A percentile compares a stretch with the other conserved stretches of the same genome.
phyloP scores from a whole-genome alignment of 2,329 filamentous ascomycete species.

The Ceratocystis lukuohia region DNA sequence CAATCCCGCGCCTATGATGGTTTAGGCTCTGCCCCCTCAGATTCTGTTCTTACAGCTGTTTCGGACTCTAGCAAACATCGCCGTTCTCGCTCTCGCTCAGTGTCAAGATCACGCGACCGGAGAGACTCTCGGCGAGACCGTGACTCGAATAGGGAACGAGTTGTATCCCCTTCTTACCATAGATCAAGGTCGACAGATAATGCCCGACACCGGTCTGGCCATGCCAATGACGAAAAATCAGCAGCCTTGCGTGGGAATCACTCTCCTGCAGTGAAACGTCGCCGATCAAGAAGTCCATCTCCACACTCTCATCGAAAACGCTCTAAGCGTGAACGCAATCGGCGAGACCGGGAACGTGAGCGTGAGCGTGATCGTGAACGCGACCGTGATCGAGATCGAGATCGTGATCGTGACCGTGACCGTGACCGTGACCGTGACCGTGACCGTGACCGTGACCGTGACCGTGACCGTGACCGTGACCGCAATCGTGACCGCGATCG shows the following conservation, averaged over 20 bases:
- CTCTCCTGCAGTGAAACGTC: constrained; percentile 18
- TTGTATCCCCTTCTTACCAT: constrained; percentile 7
- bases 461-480: constrained; percentile 8
- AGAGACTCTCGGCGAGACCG: constrained; percentile 5
- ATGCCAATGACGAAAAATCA: constrained; percentile 5
- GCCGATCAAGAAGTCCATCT: constrained; percentile 16
- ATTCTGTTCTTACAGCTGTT: neutral
- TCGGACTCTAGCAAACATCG: neutral
- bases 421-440: constrained; percentile 10
- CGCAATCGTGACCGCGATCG: constrained; percentile 12
- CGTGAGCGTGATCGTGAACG: neutral
- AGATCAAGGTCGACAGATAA: constrained; percentile 9
- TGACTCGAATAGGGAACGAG: neutral
- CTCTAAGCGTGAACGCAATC: constrained; percentile 7
- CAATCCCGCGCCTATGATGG: constrained; percentile 3
- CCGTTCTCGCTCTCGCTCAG: constrained; percentile 1
- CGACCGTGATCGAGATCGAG: neutral
- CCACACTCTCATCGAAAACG: constrained; percentile 11
- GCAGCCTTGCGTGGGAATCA: constrained; percentile 7
- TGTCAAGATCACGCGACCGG: constrained; percentile 8
- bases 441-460: constrained; percentile 8
- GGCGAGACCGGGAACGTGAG: constrained; percentile 8
- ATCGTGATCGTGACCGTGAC: constrained; percentile 8
- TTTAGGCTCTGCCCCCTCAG: constrained; percentile 1
- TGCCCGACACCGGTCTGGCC: constrained; percentile 1